Evolutionary conservation across 495 filamentous ascomycete genomes (phyloP), one percentile per base, ranked within the genome.

Genomic region (Chaetomium cochliodes): DNA sequence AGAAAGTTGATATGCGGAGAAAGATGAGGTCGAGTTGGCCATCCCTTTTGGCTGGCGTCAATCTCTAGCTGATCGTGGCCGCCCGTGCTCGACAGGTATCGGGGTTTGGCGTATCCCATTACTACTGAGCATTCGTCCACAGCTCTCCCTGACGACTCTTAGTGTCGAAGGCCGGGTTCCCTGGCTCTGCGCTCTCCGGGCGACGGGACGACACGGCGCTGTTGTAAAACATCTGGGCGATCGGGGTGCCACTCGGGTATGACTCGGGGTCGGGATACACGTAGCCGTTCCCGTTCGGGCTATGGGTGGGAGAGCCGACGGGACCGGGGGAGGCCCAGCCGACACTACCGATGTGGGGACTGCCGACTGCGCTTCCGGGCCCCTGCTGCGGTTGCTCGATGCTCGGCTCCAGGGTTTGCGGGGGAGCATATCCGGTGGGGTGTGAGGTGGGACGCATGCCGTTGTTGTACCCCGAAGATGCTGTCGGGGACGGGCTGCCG

Each of bases 321-420:
- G 87, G 85, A 18, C 86, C 85, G 4, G 90, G 89, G 0, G 88
- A 91, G 44, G 86, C 84, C 90, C 90, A 93, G 13, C 89, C 88
- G 18, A 86, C 77, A 63, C 83, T 88, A 54, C 83, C 80, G 81
- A 91, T 86, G 67, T 93, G 90, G 26, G 90, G 90, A 63, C 88
- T 92, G 11, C 88, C 87, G 47, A 71, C 81, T 7, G 82, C 86
- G 68, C 88, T 92, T 67, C 85, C 87, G 12, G 74, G 69, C 2
- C 84, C 82, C 39, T 88, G 87, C 66, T 93, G 90, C 37, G 49
- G 52, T 18, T 85, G 85, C 71, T 91, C 91, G 41, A 92, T 81
- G 51, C 89, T 92, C 25, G 94, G 93, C 73, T 98, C 94, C 7
- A 98, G 83, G 39, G 92, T 90, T 44, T 90, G 87, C 0, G 94